These are phyloP conservation scores for Candida easanensis DNA, from an alignment of 805 yeast species.

Conservation along the genomic window DNA sequence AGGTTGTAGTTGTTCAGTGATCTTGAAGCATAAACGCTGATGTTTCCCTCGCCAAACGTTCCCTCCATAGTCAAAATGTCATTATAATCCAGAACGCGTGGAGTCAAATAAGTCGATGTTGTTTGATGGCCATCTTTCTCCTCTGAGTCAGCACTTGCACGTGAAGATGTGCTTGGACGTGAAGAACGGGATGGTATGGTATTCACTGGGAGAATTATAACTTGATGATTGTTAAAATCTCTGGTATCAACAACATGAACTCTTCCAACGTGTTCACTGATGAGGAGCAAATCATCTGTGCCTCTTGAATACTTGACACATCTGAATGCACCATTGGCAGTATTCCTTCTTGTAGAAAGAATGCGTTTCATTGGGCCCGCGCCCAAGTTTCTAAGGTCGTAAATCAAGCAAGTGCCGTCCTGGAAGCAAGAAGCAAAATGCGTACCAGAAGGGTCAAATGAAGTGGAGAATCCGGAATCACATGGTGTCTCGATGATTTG, in stretches of 20 bases:
- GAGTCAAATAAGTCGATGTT: constrained; percentile 10
- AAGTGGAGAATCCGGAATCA: constrained; percentile 82
- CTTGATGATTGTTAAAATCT: constrained; percentile 70
- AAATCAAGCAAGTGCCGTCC: constrained; percentile 75
- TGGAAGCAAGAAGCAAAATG: constrained; percentile 81
- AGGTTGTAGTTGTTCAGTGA: constrained; percentile 24
- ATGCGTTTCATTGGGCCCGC: constrained; percentile 50
- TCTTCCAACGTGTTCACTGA: constrained; percentile 83
- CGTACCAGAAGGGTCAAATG: constrained; percentile 72
- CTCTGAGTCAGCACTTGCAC: not conserved
- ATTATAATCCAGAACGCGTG: constrained; percentile 25
- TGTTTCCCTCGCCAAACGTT: not conserved
- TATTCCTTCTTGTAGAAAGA: constrained; percentile 55
- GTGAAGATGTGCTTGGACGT: constrained; percentile 10
- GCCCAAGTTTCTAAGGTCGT: constrained; percentile 65
- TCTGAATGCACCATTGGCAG: constrained; percentile 63
- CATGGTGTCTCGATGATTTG: constrained; percentile 52
- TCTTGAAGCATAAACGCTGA: constrained; percentile 19
- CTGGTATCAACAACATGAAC: constrained; percentile 83
- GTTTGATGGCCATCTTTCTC: not conserved
- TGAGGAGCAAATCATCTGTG: constrained; percentile 69
- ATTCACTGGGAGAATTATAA: constrained; percentile 58
- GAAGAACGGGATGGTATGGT: constrained; percentile 9
- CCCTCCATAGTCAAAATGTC: constrained; percentile 25
- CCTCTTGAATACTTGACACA: constrained; percentile 60